phyloP scores from a whole-genome alignment of 2,329 filamentous ascomycete species.

The Penicillium sp. region DNA sequence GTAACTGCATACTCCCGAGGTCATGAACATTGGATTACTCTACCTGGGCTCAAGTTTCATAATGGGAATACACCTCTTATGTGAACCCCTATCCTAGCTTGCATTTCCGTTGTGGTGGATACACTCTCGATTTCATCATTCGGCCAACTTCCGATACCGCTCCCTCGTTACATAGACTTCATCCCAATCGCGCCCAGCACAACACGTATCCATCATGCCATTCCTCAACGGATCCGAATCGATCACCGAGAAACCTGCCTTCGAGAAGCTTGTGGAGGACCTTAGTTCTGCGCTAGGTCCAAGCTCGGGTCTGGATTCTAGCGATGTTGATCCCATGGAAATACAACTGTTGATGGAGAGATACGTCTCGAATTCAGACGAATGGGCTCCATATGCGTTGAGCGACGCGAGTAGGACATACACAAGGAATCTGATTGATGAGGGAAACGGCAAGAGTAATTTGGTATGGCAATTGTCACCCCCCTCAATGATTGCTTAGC shows the following conservation, averaged over 20 bases:
- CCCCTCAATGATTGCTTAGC: constrained; percentile 6
- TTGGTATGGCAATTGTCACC: constrained; percentile 50
- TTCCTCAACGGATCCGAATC: constrained; percentile 26
- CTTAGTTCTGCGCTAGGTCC: constrained; percentile 74
- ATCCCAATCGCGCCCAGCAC: neutral
- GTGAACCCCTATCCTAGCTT: neutral
- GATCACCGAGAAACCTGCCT: constrained; percentile 36
- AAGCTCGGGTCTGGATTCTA: constrained; percentile 76
- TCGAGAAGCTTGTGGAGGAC: constrained; percentile 69
- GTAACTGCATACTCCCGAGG: neutral
- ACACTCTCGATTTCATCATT: constrained; percentile 1
- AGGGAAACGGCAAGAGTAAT: constrained; percentile 80
- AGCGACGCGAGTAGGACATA: constrained; percentile 69
- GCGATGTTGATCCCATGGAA: constrained; percentile 72
- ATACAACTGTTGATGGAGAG: constrained; percentile 70
- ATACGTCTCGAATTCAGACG: constrained; percentile 65
- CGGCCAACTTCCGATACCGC: constrained; percentile 4
- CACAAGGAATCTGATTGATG: constrained; percentile 84
- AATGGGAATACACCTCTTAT: neutral
- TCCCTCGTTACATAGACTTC: neutral
- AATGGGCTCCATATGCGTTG: constrained; percentile 75
- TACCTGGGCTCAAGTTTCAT: neutral
- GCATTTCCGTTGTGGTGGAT: neutral
- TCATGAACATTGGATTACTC: neutral
- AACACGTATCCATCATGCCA: constrained; percentile 28